Conservation (phyloP, 2,329 filamentous ascomycete species). For the Passalora sequoiae region DNA sequence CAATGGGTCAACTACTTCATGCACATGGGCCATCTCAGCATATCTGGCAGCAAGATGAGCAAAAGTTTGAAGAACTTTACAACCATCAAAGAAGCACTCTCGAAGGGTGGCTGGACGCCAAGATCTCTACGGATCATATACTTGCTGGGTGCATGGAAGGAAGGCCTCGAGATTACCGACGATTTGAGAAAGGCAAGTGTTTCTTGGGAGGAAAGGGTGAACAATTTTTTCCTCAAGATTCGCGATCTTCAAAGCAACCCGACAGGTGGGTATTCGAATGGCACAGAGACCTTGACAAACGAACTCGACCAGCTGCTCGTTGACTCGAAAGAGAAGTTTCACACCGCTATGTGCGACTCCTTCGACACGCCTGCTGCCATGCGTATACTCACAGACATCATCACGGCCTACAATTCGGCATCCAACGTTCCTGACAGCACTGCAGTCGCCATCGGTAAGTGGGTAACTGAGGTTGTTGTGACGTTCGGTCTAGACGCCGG, state of each 20-base stretch:
- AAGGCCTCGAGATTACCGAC: conserved; percentile 78
- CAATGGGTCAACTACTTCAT: conserved; percentile 96
- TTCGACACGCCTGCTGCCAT: conserved; percentile 82
- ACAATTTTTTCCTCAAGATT: conserved; percentile 62
- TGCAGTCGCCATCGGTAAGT: conserved; percentile 58
- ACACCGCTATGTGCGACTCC: conserved; percentile 69
- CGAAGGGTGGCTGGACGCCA: conserved; percentile 65
- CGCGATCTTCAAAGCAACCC: conserved; percentile 42
- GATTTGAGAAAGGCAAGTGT: conserved; percentile 70
- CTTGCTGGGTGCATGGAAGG: conserved; percentile 81
- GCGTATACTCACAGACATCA: conserved; percentile 69
- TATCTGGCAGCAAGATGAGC: conserved; percentile 90
- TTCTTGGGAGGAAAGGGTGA: conserved; percentile 74
- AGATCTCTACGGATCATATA: conserved; percentile 80
- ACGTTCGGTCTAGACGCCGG: conserved; percentile 73
- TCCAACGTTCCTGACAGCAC: conserved; percentile 44
- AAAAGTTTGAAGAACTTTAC: conserved; percentile 96
- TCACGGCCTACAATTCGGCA: conserved; percentile 67
- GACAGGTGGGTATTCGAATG: conserved; percentile 14
- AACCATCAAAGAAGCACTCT: conserved; percentile 78
- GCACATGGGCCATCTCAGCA: conserved; percentile 89
- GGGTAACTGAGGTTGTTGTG: conserved; percentile 76
- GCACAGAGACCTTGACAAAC: conserved; percentile 30
- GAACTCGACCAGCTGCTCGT: conserved; percentile 47
- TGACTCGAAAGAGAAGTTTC: conserved; percentile 52